A percentile compares a stretch with the other conserved stretches of the same genome.
phyloP scores from a whole-genome alignment of 148 eudicot species.

The Vaccinium macrocarpon region DNA sequence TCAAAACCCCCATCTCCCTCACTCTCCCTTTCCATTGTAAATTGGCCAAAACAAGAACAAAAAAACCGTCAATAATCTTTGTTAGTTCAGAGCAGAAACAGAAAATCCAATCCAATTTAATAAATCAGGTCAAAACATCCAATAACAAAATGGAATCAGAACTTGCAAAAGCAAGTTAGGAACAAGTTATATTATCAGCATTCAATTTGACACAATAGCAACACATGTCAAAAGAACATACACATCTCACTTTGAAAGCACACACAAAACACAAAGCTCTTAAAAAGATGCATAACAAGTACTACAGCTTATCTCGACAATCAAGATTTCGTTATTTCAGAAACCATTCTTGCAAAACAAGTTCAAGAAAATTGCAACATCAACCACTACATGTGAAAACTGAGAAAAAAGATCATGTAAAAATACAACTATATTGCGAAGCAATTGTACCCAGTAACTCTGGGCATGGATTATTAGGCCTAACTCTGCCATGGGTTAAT shows the following conservation, averaged over 20 bases:
- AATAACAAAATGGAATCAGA: too few species aligned
- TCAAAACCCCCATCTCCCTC: too few species aligned
- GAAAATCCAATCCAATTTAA: too few species aligned
- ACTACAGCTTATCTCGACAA: not conserved
- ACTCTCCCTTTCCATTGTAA: too few species aligned
- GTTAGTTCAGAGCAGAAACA: too few species aligned
- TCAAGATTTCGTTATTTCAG: not conserved
- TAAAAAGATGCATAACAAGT: not conserved
- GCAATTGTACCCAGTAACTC: not conserved
- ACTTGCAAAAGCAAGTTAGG: too few species aligned
- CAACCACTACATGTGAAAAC: not conserved
- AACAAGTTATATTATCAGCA: not conserved
- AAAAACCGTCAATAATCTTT: too few species aligned
- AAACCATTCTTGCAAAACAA: not conserved
- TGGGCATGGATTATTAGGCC: too few species aligned
- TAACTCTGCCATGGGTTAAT: not conserved
- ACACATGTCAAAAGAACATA: not conserved
- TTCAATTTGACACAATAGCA: not conserved
- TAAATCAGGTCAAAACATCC: too few species aligned
- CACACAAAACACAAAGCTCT: slow-evolving; percentile 1
- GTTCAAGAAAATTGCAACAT: not conserved
- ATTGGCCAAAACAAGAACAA: too few species aligned
- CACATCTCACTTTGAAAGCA: not conserved
- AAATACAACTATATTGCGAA: not conserved
- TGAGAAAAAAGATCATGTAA: slow-evolving; percentile 2